Evolutionary conservation across 805 yeast species (phyloP).

Genomic region (Zygoascus flipseniorum): DNA sequence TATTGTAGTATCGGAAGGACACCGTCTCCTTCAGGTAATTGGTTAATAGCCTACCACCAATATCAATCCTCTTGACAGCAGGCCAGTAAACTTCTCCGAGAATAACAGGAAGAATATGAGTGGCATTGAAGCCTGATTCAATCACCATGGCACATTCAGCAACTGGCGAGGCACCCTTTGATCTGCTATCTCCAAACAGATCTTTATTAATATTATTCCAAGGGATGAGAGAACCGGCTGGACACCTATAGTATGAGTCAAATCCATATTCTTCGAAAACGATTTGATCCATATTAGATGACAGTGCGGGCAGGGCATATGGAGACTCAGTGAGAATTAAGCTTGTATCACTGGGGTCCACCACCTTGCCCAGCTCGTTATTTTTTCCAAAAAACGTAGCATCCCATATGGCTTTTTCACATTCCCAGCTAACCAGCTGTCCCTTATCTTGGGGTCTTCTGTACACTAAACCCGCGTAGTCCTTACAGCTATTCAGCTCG

Average conservation of each 20-base stretch:
- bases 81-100: slow-evolving; percentile 69
- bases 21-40: slow-evolving; percentile 78
- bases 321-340: slow-evolving; percentile 75
- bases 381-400: slow-evolving; percentile 48
- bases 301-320: slow-evolving; percentile 69
- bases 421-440: slow-evolving; percentile 83
- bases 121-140: slow-evolving; percentile 82
- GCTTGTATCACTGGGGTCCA: slow-evolving; percentile 41
- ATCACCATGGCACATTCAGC: slow-evolving; percentile 67
- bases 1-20: slow-evolving; percentile 86
- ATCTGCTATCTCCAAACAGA: slow-evolving; percentile 20
- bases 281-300: slow-evolving; percentile 81
- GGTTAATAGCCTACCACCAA: slow-evolving; percentile 80
- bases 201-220: slow-evolving; percentile 38
- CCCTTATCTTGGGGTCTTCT: slow-evolving; percentile 85
- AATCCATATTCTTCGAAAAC: slow-evolving; percentile 92
- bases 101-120: slow-evolving; percentile 79
- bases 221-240: slow-evolving; percentile 41
- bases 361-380: slow-evolving; percentile 16
- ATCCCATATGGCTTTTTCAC: slow-evolving; percentile 88
- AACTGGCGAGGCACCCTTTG: slow-evolving; percentile 13
- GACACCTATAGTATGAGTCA: slow-evolving; percentile 56
- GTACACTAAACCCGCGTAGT: slow-evolving; percentile 63
- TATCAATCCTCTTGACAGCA: slow-evolving; percentile 68
- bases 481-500: slow-evolving; percentile 52